These are phyloP conservation scores for Triticum aestivum DNA, from an alignment of 176 grass and related monocot species.

Conservation along the genomic window DNA sequence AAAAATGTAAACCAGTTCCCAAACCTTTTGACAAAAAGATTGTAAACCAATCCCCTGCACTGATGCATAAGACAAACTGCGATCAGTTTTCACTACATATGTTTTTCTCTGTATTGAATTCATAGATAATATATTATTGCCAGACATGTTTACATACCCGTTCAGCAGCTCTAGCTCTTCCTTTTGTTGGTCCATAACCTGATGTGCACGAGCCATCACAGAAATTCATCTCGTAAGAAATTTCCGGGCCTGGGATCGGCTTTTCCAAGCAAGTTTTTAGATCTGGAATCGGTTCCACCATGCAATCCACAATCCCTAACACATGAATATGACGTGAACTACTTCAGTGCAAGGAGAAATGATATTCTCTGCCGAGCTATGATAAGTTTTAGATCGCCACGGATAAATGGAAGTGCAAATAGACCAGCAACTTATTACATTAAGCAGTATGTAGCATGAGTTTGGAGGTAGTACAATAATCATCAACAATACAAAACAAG, in stretches of 20 bases:
- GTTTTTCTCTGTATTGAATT: not conserved
- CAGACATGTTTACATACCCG: conserved; percentile 26
- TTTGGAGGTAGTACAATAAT: not conserved
- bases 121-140: not conserved
- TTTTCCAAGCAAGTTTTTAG: not conserved
- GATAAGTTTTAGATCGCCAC: not conserved
- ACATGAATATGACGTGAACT: not conserved
- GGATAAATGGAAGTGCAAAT: not conserved
- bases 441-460: not conserved
- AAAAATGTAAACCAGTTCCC: not conserved
- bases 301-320: conserved; percentile 30
- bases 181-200: conserved; percentile 24
- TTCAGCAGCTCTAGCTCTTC: conserved; percentile 33
- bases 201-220: not conserved
- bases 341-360: not conserved
- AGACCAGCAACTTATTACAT: not conserved
- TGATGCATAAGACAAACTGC: not conserved
- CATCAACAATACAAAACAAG: not conserved
- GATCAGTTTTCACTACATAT: not conserved
- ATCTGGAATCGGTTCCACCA: not conserved
- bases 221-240: conserved; percentile 28
- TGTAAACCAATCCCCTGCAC: not conserved
- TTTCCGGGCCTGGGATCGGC: not conserved
- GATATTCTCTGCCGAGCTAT: not conserved
- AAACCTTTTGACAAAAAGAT: not conserved